Evolutionary conservation across 768 basidiomycete species (phyloP), one percentile per base, ranked within the genome.

Genomic region (Suillus decipiens): DNA sequence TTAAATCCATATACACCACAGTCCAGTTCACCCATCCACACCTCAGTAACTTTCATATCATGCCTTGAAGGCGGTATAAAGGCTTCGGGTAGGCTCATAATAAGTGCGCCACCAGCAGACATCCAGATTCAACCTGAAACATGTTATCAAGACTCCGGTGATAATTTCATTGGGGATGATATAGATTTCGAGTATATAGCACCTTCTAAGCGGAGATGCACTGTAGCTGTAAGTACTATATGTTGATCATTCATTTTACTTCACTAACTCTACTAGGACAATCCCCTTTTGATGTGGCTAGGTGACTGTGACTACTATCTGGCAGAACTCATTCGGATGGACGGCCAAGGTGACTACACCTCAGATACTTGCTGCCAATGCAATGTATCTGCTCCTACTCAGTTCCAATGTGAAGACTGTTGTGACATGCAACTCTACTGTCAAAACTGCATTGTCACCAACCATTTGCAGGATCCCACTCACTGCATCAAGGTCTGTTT

Each of bases 401-500:
- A 12, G 45, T 47, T 24, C 45, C 22, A 12, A 24, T 64, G 63
- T 34, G 28, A 55, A 0, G 60, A 64, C 22, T 64, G 59, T 48
- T 15, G 54, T 9, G 34, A 60, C 15, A n/a, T 47, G n/a, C 19
- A 19, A 22, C 37, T 57, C 2, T 39, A 42, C 11, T 64, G 63
- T 14, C 2, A 14, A n/a, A 24, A 28, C 22, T 64, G 63, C 43
- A 50, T 41, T 37, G 41, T 64, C 1, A 0, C 11, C 24, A 41
- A 34, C 3, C 63, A 64, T 45, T 31, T 37, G 43, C 28, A 2
- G 14, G 33, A 28, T 24, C 63, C 60, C 17, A 31, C 61, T 17
- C 63, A 64, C 28, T 14, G 14, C 12, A 41, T 64, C 60, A 55
- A 64, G 63, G 63, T 64, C 12, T 14, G 45, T 47, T 12, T 47